Evolutionary conservation across 2,329 filamentous ascomycete species (phyloP).

Genomic region (Claviceps purpurea): DNA sequence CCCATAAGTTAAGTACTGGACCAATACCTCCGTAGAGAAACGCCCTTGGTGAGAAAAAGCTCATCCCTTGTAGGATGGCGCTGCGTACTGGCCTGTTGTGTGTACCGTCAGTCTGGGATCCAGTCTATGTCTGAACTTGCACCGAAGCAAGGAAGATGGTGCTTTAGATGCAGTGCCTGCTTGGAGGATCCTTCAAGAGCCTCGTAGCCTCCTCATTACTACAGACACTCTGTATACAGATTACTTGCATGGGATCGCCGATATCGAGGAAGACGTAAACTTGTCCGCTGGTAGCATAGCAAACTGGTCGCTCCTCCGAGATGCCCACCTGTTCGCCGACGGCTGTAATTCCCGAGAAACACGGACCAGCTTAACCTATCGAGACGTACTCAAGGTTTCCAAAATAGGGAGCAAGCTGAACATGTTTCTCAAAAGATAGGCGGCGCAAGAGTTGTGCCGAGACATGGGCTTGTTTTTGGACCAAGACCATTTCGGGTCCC

Average conservation of each 20-base stretch:
- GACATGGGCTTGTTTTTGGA: too few species aligned
- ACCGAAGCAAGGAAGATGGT: conserved; percentile 48
- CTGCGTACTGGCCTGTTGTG: conserved; percentile 75
- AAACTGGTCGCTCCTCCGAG: conserved; percentile 58
- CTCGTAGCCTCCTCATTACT: conserved; percentile 66
- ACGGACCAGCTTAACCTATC: conserved; percentile 63
- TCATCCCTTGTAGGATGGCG: conserved; percentile 49
- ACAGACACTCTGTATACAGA: conserved; percentile 53
- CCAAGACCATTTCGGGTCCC: too few species aligned
- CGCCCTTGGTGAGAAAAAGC: conserved; percentile 10
- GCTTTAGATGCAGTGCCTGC: conserved; percentile 36
- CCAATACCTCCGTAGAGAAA: conserved; percentile 3
- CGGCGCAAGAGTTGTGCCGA: background rate
- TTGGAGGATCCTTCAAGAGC: conserved; percentile 64
- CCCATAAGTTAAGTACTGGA: conserved; percentile 53
- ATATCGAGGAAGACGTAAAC: conserved; percentile 50
- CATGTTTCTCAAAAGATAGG: conserved; percentile 25
- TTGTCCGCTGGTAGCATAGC: conserved; percentile 48
- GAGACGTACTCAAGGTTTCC: conserved; percentile 75
- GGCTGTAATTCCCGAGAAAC: conserved; percentile 45
- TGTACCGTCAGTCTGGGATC: conserved; percentile 80
- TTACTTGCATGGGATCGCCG: conserved; percentile 62
- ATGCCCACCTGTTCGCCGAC: conserved; percentile 28
- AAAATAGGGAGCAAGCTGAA: conserved; percentile 57
- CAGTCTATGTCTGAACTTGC: conserved; percentile 65